Percentiles rank a stretch among this genome's conserved stretches.
Conservation (phyloP, 2,329 filamentous ascomycete genomes). For the Pyrenochaeta sp. region DNA sequence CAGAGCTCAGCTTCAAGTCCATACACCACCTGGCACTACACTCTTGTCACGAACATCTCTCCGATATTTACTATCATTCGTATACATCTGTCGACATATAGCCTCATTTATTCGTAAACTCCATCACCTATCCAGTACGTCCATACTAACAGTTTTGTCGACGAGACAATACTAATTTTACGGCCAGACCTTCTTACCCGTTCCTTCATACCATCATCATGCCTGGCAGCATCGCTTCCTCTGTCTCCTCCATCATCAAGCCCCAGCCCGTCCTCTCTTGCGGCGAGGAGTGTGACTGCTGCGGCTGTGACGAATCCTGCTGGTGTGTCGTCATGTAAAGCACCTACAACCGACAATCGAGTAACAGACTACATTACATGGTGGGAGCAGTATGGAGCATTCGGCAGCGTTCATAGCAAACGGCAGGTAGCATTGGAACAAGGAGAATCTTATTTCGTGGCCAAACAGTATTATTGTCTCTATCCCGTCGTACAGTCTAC, state of each 20-base stretch:
- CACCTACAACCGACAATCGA: background rate
- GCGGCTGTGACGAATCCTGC: conserved; percentile 50
- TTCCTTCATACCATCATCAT: conserved; percentile 27
- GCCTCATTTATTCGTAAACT: too few relatives aligned
- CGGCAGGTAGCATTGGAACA: too few relatives aligned
- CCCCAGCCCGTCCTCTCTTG: conserved; percentile 45
- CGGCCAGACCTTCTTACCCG: background rate
- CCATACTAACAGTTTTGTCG: background rate
- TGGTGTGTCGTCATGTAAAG: conserved; percentile 46
- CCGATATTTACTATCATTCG: too few relatives aligned
- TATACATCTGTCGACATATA: too few relatives aligned
- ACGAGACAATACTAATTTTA: background rate
- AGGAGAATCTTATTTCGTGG: background rate
- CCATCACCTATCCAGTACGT: background rate
- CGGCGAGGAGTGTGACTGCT: conserved; percentile 50
- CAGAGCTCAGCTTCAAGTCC: background rate
- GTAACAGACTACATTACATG: background rate
- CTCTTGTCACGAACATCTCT: background rate
- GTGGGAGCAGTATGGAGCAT: background rate
- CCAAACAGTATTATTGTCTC: background rate
- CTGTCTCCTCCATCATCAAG: conserved; percentile 49
- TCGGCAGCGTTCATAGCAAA: too few relatives aligned
- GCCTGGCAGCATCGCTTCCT: conserved; percentile 45
- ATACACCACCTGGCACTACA: too few relatives aligned
- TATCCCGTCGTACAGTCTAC: background rate